Conservation (phyloP, 2,329 filamentous ascomycete species). For the Chrysoporthe puriensis region DNA sequence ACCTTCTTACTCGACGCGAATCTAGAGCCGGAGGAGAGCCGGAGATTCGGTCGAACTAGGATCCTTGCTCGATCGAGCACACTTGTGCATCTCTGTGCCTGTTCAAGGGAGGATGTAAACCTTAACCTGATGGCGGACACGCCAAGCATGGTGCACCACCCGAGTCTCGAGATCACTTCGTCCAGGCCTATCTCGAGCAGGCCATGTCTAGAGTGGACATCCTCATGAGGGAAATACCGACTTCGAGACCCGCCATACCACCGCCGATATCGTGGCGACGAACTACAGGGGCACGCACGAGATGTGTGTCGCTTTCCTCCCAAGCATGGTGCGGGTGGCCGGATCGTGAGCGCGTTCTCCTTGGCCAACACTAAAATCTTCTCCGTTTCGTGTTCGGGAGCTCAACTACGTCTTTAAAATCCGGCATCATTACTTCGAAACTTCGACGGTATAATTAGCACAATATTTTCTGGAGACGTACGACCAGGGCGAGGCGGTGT, state of each 20-base stretch:
- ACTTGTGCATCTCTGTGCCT: background rate
- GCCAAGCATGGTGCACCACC: background rate
- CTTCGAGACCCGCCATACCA: background rate
- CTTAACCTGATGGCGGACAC: background rate
- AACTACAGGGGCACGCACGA: background rate
- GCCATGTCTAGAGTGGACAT: background rate
- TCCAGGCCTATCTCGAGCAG: background rate
- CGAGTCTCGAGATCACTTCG: background rate
- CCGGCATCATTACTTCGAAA: background rate
- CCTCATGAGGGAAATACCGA: background rate
- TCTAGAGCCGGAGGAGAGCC: too few relatives aligned
- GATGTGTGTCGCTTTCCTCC: background rate
- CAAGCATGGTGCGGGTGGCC: background rate
- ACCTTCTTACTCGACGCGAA: too few relatives aligned
- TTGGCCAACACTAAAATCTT: background rate
- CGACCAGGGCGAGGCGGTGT: too few relatives aligned
- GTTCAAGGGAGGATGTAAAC: background rate
- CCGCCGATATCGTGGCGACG: background rate
- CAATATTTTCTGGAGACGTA: background rate
- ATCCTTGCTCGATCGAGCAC: too few relatives aligned
- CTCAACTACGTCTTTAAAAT: background rate
- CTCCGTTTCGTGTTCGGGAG: background rate
- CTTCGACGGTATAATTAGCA: background rate
- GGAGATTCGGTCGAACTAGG: too few relatives aligned
- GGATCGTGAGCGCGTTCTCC: background rate